Percentiles rank a stretch among this genome's conserved stretches.
phyloP scores from a whole-genome alignment of 2,329 filamentous ascomycete species.

The Xenosphaeropsis pyriputrescens region DNA sequence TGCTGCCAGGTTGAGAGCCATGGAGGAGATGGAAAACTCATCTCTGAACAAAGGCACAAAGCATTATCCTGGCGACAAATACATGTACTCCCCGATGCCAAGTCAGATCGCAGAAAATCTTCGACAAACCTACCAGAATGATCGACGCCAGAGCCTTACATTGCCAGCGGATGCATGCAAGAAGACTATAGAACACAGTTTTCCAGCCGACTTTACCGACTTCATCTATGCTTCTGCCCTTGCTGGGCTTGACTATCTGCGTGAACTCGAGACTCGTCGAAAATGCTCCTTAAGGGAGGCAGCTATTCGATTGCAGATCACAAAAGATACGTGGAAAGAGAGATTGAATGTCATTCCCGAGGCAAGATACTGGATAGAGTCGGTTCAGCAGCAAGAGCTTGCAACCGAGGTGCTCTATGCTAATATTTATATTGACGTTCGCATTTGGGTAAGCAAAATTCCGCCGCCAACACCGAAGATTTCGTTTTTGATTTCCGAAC shows the following conservation, averaged over 20 bases:
- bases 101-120: not conserved
- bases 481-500: not conserved
- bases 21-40: too few relatives aligned
- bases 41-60: not conserved
- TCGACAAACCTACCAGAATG: too few relatives aligned
- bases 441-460: constrained; percentile 13
- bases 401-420: constrained; percentile 9
- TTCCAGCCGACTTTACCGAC: constrained; percentile 5
- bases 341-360: constrained; percentile 7
- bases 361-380: constrained; percentile 10
- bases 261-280: constrained; percentile 12
- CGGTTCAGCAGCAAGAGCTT: constrained; percentile 8
- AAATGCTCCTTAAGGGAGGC: constrained; percentile 7
- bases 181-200: not conserved
- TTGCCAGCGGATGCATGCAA: not conserved
- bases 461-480: not conserved
- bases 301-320: constrained; percentile 9
- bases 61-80: not conserved
- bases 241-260: constrained; percentile 12
- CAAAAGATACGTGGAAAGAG: constrained; percentile 9
- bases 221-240: constrained; percentile 8
- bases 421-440: constrained; percentile 9
- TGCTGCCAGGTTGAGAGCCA: too few relatives aligned
- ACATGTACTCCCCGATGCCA: not conserved
- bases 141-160: too few relatives aligned